Percentiles rank a stretch among this genome's conserved stretches.
Evolutionary conservation across 2,329 filamentous ascomycete genomes (phyloP).

Genomic region (Hypoxylon sp.): DNA sequence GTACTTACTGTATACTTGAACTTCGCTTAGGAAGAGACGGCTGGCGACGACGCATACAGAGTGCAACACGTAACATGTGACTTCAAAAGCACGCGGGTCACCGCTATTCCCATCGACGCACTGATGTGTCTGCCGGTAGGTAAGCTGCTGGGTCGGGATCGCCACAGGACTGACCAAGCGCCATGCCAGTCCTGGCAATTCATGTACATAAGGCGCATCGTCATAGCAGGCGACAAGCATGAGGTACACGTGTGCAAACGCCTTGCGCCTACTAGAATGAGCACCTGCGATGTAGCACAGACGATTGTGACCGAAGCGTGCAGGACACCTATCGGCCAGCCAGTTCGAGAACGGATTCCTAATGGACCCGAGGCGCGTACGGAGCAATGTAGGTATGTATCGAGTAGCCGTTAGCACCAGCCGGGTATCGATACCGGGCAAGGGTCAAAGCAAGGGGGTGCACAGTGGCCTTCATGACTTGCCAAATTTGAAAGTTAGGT

Average conservation of each 20-base stretch:
- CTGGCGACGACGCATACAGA: slow-evolving; percentile 18
- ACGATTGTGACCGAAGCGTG: slow-evolving; percentile 19
- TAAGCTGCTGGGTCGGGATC: slow-evolving; percentile 21
- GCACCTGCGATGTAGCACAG: slow-evolving; percentile 28
- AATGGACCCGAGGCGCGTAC: slow-evolving; percentile 23
- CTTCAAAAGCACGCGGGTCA: slow-evolving; percentile 42
- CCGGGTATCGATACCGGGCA: slow-evolving; percentile 29
- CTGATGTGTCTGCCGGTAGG: slow-evolving; percentile 20
- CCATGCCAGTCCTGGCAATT: slow-evolving; percentile 21
- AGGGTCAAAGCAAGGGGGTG: slow-evolving; percentile 30
- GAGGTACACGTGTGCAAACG: slow-evolving; percentile 34
- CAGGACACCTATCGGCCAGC: slow-evolving; percentile 15
- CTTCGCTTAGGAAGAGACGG: slow-evolving; percentile 15
- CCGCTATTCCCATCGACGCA: slow-evolving; percentile 35
- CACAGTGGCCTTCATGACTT: slow-evolving; percentile 27
- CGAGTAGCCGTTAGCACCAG: slow-evolving; percentile 31
- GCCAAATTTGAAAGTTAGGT: slow-evolving; percentile 30
- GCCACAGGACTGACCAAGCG: slow-evolving; percentile 21
- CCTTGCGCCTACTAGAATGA: slow-evolving; percentile 21
- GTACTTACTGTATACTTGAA: slow-evolving; percentile 8
- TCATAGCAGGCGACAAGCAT: slow-evolving; percentile 29
- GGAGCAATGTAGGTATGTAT: slow-evolving; percentile 13
- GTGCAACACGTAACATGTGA: slow-evolving; percentile 42
- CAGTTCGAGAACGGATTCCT: slow-evolving; percentile 24
- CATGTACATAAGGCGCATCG: slow-evolving; percentile 15